Percentiles rank a stretch among this genome's conserved stretches.
These are phyloP conservation scores for Linaria vulgaris DNA, from an alignment of 257 asterid species.

Conservation along the genomic window DNA sequence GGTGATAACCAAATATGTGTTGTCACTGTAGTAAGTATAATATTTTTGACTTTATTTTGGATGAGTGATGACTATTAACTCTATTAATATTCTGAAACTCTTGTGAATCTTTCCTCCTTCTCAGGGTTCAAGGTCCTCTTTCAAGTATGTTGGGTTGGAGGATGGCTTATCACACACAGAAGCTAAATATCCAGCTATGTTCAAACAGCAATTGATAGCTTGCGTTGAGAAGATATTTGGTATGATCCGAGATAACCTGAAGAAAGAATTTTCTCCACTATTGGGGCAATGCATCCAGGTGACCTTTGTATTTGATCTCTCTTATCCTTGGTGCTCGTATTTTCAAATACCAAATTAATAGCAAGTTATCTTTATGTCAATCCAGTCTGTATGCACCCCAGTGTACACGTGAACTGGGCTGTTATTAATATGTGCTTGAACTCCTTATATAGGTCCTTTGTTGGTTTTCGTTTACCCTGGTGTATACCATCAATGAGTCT, in stretches of 20 bases:
- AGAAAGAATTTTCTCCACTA: conserved; percentile 92
- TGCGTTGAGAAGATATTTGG: conserved; percentile 97
- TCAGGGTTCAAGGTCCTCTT: conserved; percentile 68
- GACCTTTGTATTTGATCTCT: conserved; percentile 19
- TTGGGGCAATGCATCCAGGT: conserved; percentile 96
- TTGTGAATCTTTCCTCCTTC: conserved; percentile 17
- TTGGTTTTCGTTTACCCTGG: not conserved
- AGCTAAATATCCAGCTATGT: conserved; percentile 91
- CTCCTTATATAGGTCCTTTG: not conserved
- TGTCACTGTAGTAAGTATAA: not conserved
- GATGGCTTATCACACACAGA: conserved; percentile 86
- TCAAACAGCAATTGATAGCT: conserved; percentile 94
- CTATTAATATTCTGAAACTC: not conserved
- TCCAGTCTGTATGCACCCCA: too few relatives aligned
- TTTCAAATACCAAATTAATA: not conserved
- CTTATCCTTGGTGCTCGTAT: not conserved
- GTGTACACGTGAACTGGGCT: not conserved
- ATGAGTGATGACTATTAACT: not conserved
- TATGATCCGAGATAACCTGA: conserved; percentile 90
- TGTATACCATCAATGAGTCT: not conserved
- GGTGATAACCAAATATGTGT: not conserved
- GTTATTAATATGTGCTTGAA: not conserved
- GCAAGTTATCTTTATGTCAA: not conserved
- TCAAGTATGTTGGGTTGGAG: conserved; percentile 65
- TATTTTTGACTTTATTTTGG: not conserved